phyloP scores from a whole-genome alignment of 129 eudicot genomes.

The Logfia minima region DNA sequence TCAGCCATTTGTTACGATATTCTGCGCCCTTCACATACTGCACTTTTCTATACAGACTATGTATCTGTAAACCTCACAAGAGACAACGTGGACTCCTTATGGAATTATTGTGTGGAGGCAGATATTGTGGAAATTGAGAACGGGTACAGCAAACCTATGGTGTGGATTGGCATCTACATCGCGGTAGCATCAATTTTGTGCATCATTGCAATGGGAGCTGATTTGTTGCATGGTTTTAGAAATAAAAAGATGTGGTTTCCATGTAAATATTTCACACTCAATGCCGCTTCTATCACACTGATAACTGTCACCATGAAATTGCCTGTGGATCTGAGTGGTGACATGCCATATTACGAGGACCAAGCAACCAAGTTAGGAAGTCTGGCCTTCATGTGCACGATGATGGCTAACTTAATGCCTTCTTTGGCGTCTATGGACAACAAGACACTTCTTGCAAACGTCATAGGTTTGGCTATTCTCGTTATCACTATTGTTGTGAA shows the following conservation, averaged over 20 bases:
- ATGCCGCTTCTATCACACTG: conserved; percentile 15
- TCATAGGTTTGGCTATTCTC: no score
- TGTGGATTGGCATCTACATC: conserved; percentile 13
- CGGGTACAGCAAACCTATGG: not conserved
- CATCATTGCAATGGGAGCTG: conserved; percentile 11
- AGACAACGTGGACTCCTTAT: not conserved
- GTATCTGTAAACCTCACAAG: not conserved
- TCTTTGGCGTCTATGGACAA: no score
- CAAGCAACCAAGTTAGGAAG: conserved; percentile 2
- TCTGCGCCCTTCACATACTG: not conserved
- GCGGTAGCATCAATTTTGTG: not conserved
- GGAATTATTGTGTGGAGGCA: no score
- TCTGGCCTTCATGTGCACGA: conserved; percentile 17
- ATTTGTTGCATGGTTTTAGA: conserved; percentile 10
- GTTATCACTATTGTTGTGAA: no score
- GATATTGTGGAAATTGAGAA: no score
- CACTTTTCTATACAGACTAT: no score
- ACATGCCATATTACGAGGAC: not conserved
- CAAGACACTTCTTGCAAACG: no score
- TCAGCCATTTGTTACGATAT: not conserved
- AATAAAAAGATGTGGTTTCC: conserved; percentile 14
- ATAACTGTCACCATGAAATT: conserved; percentile 3
- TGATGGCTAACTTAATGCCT: not conserved
- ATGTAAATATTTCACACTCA: not conserved
- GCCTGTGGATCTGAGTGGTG: not conserved